Evolutionary conservation across 2,329 filamentous ascomycete genomes (phyloP).

Genomic region (Epicoccum sorghinum): DNA sequence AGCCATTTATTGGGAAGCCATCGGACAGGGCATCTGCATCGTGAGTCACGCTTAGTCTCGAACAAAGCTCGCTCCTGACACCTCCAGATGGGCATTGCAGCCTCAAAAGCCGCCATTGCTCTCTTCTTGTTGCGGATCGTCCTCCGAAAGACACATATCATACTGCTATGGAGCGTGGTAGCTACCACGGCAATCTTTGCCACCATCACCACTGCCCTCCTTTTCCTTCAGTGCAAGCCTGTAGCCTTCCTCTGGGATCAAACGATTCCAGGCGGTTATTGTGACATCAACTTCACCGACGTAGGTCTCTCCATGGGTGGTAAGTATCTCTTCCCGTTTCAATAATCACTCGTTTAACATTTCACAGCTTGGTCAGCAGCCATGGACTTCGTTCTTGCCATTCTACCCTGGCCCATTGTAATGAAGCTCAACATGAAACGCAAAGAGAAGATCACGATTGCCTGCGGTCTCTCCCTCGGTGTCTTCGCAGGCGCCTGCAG

Average conservation of each 20-base stretch:
- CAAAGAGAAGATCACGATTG: constrained; percentile 43
- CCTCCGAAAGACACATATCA: constrained; percentile 35
- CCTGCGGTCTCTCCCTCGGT: constrained; percentile 37
- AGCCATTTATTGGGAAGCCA: constrained; percentile 41
- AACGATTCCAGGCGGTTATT: constrained; percentile 30
- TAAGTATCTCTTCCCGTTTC: constrained; percentile 3
- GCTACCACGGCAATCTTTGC: constrained; percentile 32
- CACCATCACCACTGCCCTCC: constrained; percentile 32
- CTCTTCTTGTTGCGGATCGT: constrained; percentile 42
- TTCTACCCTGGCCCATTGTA: constrained; percentile 43
- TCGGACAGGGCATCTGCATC: constrained; percentile 40
- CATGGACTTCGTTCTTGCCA: constrained; percentile 45
- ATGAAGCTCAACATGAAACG: constrained; percentile 45
- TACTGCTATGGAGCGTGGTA: constrained; percentile 40
- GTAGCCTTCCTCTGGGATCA: constrained; percentile 36
- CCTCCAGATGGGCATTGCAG: constrained; percentile 35
- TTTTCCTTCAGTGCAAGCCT: constrained; percentile 39
- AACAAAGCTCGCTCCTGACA: neutral
- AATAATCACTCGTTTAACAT: constrained; percentile 7
- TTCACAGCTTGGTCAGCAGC: constrained; percentile 36
- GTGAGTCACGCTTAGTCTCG: neutral
- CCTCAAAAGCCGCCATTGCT: constrained; percentile 38
- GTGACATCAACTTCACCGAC: constrained; percentile 36
- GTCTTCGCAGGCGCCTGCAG: constrained; percentile 42
- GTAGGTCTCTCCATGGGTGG: constrained; percentile 38